Base-by-base conservation (phyloP, 768 basidiomycete species). In the Rhizopogon vulgaris region DNA sequence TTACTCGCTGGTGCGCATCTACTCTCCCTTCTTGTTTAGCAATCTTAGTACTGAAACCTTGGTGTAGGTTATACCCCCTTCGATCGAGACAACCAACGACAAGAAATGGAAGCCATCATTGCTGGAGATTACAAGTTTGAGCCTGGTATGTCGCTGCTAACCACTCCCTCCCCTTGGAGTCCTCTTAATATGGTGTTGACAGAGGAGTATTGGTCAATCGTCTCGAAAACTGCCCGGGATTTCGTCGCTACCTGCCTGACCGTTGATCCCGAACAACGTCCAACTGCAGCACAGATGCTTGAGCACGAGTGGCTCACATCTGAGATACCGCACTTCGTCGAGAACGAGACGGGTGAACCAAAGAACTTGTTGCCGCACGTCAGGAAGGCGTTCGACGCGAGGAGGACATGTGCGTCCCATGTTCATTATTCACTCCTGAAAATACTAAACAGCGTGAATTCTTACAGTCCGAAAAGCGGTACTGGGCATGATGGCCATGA, bases 21-120 rank as follows among this genome's bases (percentile, higher is more conserved):
- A 3, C 8, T n/a, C 34, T 24, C 22, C 34, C 10, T 4, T 15
- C 38, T 24, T 24, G 38, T 48, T 38, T 25, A 40, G 38, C n/a
- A 24, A 41, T 17, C 41, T 17, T 14, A n/a, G 48, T 22, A 18
- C 18, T 25, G 34, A 43, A 54, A 14, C 56, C 11, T 14, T 45
- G 9, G 15, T 18, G 71, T 73, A 61, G 87, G 90, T 2, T 94
- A 98, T 73, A 99, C 96, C 5, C 96, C 96, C 1, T 99, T 99
- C 65, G 94, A 98, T 67, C 84, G 92, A 24, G 94, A 97, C 53
- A 83, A 79, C 2, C 87, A 87, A 62, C 80, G 81, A 61, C 82
- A 84, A 57, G 95, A 98, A 72, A 94, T 94, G 86, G 85, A 95
- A 62, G 95, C 95, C 32, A 97, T 98, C 73, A 84, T 94, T 45